Conservation (phyloP, 345 rosid genomes). For the Passiflora organensis region DNA sequence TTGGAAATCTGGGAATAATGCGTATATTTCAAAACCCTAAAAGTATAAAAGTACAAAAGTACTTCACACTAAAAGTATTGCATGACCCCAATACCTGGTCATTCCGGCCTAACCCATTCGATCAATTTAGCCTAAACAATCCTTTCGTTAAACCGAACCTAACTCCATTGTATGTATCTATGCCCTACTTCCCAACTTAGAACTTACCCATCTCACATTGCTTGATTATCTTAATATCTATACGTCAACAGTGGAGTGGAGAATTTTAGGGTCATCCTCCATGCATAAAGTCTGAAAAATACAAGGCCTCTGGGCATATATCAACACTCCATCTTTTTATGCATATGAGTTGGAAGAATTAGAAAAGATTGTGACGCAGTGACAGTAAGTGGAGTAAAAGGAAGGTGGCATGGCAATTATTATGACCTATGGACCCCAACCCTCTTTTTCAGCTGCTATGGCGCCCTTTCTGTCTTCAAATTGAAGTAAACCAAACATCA, state of each 20-base stretch:
- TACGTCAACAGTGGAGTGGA: no score
- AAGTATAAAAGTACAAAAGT: constrained; percentile 38
- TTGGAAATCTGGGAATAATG: not conserved
- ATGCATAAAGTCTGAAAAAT: no score
- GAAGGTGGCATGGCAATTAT: not conserved
- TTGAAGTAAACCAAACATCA: constrained; percentile 22
- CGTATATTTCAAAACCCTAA: constrained; percentile 29
- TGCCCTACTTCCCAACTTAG: no score
- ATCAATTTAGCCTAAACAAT: constrained; percentile 50
- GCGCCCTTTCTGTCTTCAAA: constrained; percentile 9
- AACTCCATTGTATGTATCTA: no score
- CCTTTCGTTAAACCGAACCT: not conserved
- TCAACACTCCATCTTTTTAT: not conserved
- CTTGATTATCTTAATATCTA: no score
- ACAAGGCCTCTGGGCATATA: no score
- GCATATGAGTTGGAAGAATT: constrained; percentile 1
- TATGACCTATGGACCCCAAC: not conserved
- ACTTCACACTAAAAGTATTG: constrained; percentile 22
- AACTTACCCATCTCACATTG: no score
- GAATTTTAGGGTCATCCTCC: no score
- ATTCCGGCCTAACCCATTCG: constrained; percentile 44
- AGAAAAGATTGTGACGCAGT: not conserved
- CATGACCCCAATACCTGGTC: constrained; percentile 33
- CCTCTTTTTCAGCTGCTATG: constrained; percentile 2
- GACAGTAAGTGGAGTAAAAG: constrained; percentile 23